Base-by-base conservation (phyloP, 306 rosid genomes). In the Abrus pulchellus region DNA sequence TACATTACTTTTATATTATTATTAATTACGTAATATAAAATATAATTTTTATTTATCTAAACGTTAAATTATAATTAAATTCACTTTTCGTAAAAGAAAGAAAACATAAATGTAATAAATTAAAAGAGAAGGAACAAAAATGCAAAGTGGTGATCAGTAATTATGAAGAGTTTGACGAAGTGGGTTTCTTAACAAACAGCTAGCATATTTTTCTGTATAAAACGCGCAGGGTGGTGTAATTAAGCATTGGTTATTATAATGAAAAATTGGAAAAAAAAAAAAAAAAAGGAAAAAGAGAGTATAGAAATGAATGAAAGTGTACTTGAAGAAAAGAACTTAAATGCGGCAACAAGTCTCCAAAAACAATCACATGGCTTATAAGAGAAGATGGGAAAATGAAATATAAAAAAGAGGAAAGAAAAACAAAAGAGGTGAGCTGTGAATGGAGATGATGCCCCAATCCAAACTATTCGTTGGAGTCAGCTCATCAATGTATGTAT, bases 391-490 rank as follows among this genome's bases (percentile, higher is more conserved):
- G 56, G 13, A 34, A 76, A 76, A 63, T 48, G 50, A 34, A 77
- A 13, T 32, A n/a, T 32, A 62, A 27, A 69, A 59, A 32, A 32
- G 63, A 48, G 28, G 63, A 49, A 70, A 79, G 48, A 36, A 71
- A 78, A 80, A 62, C 80, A 56, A 86, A 79, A 83, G 7, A 13
- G 67, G 55, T 84, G 85, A 75, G 85, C 85, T 79, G 85, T 80
- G 75, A 77, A 77, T 77, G 64, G 44, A 12, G 6, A 27, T 28
- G 40, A 41, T 57, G 56, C 1, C 29, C 38, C 72, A 9, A 62
- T 47, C 47, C 75, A 11, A 38, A 1, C 11, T 45, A 36, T 74
- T 57, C 28, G 47, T 77, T 60, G 73, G 76, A 83, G 65, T 81
- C 72, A 76, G 75, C 82, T 74, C 77, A 60, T 71, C 78, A 59